A percentile compares a stretch with the other conserved stretches of the same genome.
These are phyloP conservation scores for Dendrocalamus sinicus DNA, from an alignment of 176 grass and related monocot genomes.

Conservation along the genomic window DNA sequence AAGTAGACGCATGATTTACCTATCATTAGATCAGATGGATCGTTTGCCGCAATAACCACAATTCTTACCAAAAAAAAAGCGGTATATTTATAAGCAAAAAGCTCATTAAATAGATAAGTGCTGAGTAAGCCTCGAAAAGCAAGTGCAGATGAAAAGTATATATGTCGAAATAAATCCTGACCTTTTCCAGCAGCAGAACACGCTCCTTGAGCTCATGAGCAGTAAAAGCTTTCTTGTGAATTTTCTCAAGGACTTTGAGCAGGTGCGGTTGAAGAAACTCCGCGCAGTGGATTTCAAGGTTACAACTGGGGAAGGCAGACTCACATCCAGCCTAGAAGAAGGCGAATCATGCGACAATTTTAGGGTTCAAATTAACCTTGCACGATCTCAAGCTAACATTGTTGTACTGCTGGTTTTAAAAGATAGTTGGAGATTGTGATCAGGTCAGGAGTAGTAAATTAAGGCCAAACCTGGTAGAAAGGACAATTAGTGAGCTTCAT, in stretches of 20 bases:
- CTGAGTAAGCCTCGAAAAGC: neutral
- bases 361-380: no score
- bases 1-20: neutral
- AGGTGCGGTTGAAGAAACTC: neutral
- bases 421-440: no score
- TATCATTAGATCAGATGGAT: no score
- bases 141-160: neutral
- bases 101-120: neutral
- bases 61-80: no score
- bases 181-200: constrained; percentile 9
- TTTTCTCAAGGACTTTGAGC: neutral
- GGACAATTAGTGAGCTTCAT: constrained; percentile 30
- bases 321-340: neutral
- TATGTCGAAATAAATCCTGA: neutral
- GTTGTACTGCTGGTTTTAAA: no score
- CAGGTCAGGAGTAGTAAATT: no score
- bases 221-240: neutral
- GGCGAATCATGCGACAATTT: no score
- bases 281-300: neutral
- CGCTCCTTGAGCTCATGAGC: neutral
- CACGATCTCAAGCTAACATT: no score
- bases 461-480: neutral
- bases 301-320: constrained; percentile 25
- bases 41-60: no score
- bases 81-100: no score